Evolutionary conservation across 305 asterid species (phyloP), one percentile per base, ranked within the genome.

Genomic region (Lippia alba): DNA sequence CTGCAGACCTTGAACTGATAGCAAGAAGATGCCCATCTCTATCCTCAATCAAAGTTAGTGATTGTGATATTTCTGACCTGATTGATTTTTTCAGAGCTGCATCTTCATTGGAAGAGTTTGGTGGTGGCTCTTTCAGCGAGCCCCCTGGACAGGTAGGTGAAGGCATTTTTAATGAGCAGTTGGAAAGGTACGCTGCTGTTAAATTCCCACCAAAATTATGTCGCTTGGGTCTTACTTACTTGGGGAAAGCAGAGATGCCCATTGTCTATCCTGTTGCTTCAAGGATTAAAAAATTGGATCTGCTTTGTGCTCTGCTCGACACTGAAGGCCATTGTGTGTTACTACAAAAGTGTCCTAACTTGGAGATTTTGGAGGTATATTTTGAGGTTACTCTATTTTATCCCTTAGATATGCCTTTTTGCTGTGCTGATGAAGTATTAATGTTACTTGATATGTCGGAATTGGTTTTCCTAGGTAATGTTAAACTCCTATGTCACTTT

Each of bases 321-420:
- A 94, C 99, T 41, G 98, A 93, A 83, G 90, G 87, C 59, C 97
- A 94, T 70, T 92, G 96, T 72, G 71, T 73, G 76, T 69, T 94
- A 39, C 77, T 94, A 67, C 85, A 74, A 57, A 87, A 73, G 81
- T 94, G 99, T 76, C 92, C 94, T 36, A 92, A 90, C 90, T 81
- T 94, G 89, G 98, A 92, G 80, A 11, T 86, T 74, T 97, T 94
- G 39, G 96, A 94, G 98, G 99, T 94, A 75, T 56, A 40, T 45
- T 61, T 64, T 51, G 79, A 53, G 56, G 70, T 70, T 70, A 24
- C 30, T 24, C 30, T 24, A 24, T 24, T 24, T 24, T 24, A 24
- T 24, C 30, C 1, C 3, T 61, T 3, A 70, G 34, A 50, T 48
- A 20, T 53, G 63, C 56, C 40, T 30, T 39, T 51, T 61, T 48